Percentiles rank a stretch among this genome's conserved stretches.
These are phyloP conservation scores for Kwoniella sp. DNA, from an alignment of 768 basidiomycete genomes.

Conservation along the genomic window DNA sequence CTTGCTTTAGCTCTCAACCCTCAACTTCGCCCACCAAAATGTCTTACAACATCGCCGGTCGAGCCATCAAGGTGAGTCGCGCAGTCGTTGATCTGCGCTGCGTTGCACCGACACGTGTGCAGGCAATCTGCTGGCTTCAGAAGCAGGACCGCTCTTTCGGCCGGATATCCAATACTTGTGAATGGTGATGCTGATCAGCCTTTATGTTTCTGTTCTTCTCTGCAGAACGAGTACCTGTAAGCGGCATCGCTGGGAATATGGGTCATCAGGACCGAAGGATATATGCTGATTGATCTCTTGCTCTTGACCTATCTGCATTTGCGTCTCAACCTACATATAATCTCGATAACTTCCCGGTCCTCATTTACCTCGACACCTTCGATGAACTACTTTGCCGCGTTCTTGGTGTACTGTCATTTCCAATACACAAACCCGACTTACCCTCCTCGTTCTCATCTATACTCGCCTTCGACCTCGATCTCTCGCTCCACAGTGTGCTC, in stretches of 20 bases:
- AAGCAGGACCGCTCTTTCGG: constrained; percentile 3
- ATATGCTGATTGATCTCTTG: too few species aligned
- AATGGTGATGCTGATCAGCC: too few species aligned
- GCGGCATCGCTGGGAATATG: constrained; percentile 6
- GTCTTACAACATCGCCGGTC: constrained; percentile 56
- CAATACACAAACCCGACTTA: background rate
- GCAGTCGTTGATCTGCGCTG: background rate
- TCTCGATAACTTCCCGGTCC: too few species aligned
- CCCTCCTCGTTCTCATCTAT: background rate
- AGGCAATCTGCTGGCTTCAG: constrained; percentile 1
- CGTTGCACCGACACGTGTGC: too few species aligned
- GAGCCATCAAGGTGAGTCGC: constrained; percentile 53
- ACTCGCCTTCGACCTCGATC: background rate
- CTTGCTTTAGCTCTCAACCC: constrained; percentile 1
- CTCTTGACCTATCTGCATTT: too few species aligned
- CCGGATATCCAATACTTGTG: too few species aligned
- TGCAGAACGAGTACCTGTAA: constrained; percentile 57
- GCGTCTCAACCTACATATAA: too few species aligned
- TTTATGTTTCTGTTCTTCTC: background rate
- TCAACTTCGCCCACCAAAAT: constrained; percentile 30
- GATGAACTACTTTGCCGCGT: background rate
- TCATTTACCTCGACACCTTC: too few species aligned
- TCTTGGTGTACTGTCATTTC: too few species aligned
- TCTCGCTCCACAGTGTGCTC: constrained; percentile 40
- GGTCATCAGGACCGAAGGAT: background rate